Percentiles rank a stretch among this genome's conserved stretches.
phyloP scores from a whole-genome alignment of 1,284 basidiomycete species.

The Melampsora americana region DNA sequence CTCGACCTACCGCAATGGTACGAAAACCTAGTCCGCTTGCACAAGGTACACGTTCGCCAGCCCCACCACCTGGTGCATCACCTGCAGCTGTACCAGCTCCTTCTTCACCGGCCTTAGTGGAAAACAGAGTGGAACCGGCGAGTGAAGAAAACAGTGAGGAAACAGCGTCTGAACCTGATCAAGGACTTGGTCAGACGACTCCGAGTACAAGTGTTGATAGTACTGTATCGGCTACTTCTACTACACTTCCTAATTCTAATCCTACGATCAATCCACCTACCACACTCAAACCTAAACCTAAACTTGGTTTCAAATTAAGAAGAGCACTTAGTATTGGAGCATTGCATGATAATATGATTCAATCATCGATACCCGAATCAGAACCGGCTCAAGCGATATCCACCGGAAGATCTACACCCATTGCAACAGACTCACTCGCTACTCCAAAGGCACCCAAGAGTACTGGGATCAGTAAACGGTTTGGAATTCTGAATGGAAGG shows the following conservation, averaged over 20 bases:
- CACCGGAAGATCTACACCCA: neutral
- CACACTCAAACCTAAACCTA: neutral
- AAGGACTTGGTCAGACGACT: slow-evolving; percentile 21
- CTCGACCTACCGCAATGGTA: slow-evolving; percentile 11
- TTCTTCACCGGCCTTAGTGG: neutral
- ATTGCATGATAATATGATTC: slow-evolving; percentile 17
- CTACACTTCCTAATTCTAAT: neutral
- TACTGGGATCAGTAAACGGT: slow-evolving; percentile 4
- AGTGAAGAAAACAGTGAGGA: slow-evolving; percentile 20
- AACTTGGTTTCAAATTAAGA: slow-evolving; percentile 20
- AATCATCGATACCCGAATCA: slow-evolving; percentile 7
- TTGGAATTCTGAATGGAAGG: slow-evolving; percentile 74
- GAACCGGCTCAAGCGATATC: neutral
- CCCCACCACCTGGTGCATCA: slow-evolving; percentile 3
- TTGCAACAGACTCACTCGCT: slow-evolving; percentile 9
- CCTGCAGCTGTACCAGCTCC: slow-evolving; percentile 10
- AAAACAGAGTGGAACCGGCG: neutral
- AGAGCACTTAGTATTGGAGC: slow-evolving; percentile 24
- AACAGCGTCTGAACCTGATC: slow-evolving; percentile 20
- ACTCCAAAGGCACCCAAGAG: slow-evolving; percentile 8
- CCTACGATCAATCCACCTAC: slow-evolving; percentile 12
- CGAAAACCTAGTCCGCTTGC: slow-evolving; percentile 36
- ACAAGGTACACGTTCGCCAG: slow-evolving; percentile 10
- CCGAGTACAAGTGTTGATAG: slow-evolving; percentile 38
- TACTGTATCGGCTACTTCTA: neutral